Conservation (phyloP, 768 basidiomycete species). For the Multifurca ochricompacta region DNA sequence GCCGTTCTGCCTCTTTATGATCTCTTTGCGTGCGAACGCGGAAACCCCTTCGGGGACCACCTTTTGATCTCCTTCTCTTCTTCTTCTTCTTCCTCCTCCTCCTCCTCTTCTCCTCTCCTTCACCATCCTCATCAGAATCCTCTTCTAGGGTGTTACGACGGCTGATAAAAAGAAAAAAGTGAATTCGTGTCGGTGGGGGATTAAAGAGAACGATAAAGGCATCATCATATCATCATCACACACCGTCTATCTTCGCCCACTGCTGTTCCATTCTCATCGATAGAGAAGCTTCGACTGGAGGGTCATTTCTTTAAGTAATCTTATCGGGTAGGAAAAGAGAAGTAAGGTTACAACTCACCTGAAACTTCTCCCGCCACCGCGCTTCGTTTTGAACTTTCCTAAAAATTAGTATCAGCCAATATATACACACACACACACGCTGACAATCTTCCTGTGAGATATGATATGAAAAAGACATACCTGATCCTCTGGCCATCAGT, state of each 20-base stretch:
- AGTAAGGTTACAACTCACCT: conserved; percentile 21
- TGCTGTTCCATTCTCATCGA: conserved; percentile 28
- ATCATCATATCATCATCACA: not conserved
- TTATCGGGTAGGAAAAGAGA: conserved; percentile 8
- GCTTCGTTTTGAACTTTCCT: conserved; percentile 37
- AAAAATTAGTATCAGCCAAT: not conserved
- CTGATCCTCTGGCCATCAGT: conserved; percentile 4
- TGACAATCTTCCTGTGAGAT: conserved; percentile 3
- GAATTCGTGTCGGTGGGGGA: not conserved
- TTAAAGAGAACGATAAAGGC: not conserved
- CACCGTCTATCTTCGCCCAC: conserved; percentile 22
- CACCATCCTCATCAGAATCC: conserved; percentile 18
- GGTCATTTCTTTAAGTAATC: conserved; percentile 14
- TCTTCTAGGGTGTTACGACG: conserved; percentile 22
- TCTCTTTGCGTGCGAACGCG: conserved; percentile 65
- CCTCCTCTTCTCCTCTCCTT: conserved; percentile 33
- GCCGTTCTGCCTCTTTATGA: conserved; percentile 73
- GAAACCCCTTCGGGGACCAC: no score
- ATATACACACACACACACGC: not conserved
- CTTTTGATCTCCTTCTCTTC: conserved; percentile 27
- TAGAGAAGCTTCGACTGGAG: conserved; percentile 18
- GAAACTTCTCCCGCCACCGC: conserved; percentile 38
- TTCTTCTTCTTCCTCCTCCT: conserved; percentile 33
- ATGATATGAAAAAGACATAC: not conserved
- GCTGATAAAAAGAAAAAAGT: not conserved